Evolutionary conservation across 106 monocot genomes (phyloP).

Genomic region (Allium cepa): DNA sequence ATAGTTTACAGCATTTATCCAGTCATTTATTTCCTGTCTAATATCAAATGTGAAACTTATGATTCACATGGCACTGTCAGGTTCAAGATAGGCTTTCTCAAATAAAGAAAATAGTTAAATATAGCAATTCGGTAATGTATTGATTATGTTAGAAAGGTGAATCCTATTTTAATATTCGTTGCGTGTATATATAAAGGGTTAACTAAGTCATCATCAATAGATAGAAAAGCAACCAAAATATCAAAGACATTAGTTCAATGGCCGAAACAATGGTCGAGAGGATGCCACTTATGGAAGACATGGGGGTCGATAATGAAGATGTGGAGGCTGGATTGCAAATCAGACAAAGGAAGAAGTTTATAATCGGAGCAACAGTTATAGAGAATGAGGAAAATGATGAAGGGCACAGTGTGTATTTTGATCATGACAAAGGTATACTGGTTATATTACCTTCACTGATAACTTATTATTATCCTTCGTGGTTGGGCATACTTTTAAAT

Average conservation of each 20-base stretch:
- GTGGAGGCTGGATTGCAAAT: slow-evolving; percentile 13
- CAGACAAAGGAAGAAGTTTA: slow-evolving; percentile 4
- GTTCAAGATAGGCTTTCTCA: too few relatives aligned
- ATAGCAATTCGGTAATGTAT: background rate
- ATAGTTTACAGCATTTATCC: too few relatives aligned
- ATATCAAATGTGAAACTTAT: too few relatives aligned
- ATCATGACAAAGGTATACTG: slow-evolving; percentile 17
- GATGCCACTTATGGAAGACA: background rate
- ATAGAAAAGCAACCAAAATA: background rate
- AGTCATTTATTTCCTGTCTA: too few relatives aligned
- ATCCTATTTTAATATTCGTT: background rate
- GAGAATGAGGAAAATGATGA: background rate
- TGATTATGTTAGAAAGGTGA: background rate
- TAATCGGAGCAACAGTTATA: background rate
- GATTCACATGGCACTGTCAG: too few relatives aligned
- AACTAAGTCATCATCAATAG: background rate
- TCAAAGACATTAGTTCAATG: background rate
- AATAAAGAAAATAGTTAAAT: too few relatives aligned
- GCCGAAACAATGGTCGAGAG: slow-evolving; percentile 1
- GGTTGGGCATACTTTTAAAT: background rate
- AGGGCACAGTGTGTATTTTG: slow-evolving; percentile 14
- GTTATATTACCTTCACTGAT: background rate
- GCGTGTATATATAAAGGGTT: background rate
- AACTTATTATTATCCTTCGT: background rate
- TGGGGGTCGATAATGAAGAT: background rate